Percentiles rank a stretch among this genome's conserved stretches.
phyloP scores from a whole-genome alignment of 2,329 filamentous ascomycete genomes.

The Fusarium staphyleae region DNA sequence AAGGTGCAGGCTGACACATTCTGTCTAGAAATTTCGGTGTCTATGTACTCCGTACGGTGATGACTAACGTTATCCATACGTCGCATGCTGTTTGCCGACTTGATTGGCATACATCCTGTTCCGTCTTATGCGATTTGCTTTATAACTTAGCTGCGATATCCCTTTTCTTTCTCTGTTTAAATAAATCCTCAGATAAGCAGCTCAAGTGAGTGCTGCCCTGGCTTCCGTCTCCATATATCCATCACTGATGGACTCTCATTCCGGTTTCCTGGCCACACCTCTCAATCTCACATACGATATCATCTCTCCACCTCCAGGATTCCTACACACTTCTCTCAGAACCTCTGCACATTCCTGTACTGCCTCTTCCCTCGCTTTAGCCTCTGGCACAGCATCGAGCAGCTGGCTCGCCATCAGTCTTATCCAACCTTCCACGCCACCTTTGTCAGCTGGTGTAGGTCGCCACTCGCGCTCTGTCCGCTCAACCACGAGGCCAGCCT shows the following conservation, averaged over 20 bases:
- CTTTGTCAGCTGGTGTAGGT: constrained; percentile 64
- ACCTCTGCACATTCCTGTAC: constrained; percentile 62
- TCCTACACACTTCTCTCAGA: constrained; percentile 61
- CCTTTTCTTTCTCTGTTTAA: too few relatives aligned
- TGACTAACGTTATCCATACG: constrained; percentile 32
- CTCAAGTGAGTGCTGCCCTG: background rate
- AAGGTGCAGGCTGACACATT: constrained; percentile 24
- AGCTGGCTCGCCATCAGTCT: constrained; percentile 67
- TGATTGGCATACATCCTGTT: too few relatives aligned
- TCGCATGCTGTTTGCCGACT: background rate
- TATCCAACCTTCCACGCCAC: constrained; percentile 71
- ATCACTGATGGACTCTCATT: constrained; percentile 3
- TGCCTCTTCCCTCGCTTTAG: constrained; percentile 57
- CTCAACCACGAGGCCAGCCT: constrained; percentile 58
- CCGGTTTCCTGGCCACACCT: constrained; percentile 53
- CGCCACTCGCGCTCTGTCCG: constrained; percentile 68
- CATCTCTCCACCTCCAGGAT: constrained; percentile 63
- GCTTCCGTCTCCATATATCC: background rate
- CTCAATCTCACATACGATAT: constrained; percentile 63
- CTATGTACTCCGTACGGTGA: constrained; percentile 1
- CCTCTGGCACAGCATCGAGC: constrained; percentile 59
- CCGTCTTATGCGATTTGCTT: too few relatives aligned
- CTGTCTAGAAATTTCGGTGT: constrained; percentile 37
- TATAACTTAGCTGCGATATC: too few relatives aligned
- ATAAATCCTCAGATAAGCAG: background rate